phyloP scores from a whole-genome alignment of 2,329 filamentous ascomycete genomes.

The Leptoxyphium fumago region DNA sequence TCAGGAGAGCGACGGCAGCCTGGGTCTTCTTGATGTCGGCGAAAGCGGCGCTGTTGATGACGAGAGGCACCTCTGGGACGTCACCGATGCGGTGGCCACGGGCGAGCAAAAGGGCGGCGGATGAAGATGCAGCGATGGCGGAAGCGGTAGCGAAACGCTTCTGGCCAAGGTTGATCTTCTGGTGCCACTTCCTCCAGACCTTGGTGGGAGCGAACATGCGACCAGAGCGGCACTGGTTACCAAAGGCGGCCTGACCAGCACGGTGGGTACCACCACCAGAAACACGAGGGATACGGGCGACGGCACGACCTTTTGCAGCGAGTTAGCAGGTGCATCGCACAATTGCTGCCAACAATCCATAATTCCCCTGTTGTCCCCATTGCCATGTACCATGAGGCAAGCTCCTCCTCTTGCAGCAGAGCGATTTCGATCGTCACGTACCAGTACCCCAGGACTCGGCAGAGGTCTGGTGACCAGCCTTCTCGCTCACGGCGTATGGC shows the following conservation, averaged over 20 bases:
- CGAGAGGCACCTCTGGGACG: slow-evolving; percentile 92
- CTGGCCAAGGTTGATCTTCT: slow-evolving; percentile 99
- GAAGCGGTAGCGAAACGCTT: slow-evolving; percentile 98
- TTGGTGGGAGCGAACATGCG: slow-evolving; percentile 99
- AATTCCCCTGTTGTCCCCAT: neutral
- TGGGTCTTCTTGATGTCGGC: slow-evolving; percentile 77
- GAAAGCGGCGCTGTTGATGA: slow-evolving; percentile 84
- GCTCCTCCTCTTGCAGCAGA: no score
- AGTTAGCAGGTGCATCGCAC: neutral
- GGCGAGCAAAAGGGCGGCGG: slow-evolving; percentile 85
- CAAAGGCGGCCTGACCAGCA: slow-evolving; percentile 98
- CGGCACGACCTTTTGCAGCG: slow-evolving; percentile 63
- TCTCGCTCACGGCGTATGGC: slow-evolving; percentile 99
- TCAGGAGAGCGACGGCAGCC: slow-evolving; percentile 71
- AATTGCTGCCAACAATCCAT: neutral
- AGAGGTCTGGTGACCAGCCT: slow-evolving; percentile 99
- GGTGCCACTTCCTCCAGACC: slow-evolving; percentile 99
- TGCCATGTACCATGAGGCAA: neutral
- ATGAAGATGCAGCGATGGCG: slow-evolving; percentile 89
- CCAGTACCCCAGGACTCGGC: slow-evolving; percentile 99
- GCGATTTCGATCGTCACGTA: slow-evolving; percentile 24
- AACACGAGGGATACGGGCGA: slow-evolving; percentile 99
- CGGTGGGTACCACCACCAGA: slow-evolving; percentile 99
- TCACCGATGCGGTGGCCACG: slow-evolving; percentile 89
- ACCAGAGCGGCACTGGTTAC: slow-evolving; percentile 99